Percentiles rank a stretch among this genome's conserved stretches.
phyloP scores from a whole-genome alignment of 2,329 filamentous ascomycete genomes.

The Metarhizium album region DNA sequence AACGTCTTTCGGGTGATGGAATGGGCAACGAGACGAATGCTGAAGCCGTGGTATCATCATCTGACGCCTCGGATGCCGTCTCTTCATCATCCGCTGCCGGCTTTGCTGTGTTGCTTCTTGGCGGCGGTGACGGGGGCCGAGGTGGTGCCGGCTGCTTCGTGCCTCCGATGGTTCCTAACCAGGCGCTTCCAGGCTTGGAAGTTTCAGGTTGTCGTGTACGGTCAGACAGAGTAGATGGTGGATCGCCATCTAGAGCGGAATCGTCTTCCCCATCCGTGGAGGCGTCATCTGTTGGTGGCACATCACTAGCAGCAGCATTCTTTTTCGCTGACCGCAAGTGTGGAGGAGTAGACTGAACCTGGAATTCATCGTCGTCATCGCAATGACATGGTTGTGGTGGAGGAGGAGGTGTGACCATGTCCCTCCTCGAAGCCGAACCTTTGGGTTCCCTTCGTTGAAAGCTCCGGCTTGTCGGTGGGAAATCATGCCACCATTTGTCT shows the following conservation, averaged over 20 bases:
- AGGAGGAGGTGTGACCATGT: neutral
- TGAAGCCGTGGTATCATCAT: conserved; percentile 19
- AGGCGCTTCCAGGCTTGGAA: conserved; percentile 11
- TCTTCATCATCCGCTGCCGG: conserved; percentile 22
- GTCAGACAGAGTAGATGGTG: conserved; percentile 8
- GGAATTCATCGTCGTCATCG: conserved; percentile 38
- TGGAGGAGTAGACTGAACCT: conserved; percentile 38
- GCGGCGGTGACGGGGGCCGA: conserved; percentile 10
- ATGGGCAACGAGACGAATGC: conserved; percentile 12
- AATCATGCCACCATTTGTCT: conserved; percentile 39
- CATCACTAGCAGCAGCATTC: conserved; percentile 7
- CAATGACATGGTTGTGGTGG: conserved; percentile 7
- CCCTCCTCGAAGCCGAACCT: neutral
- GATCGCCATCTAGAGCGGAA: conserved; percentile 11
- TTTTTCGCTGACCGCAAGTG: conserved; percentile 20
- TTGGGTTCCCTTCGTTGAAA: conserved; percentile 10
- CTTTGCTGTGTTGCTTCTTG: conserved; percentile 1
- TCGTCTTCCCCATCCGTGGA: conserved; percentile 24
- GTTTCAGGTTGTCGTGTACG: conserved; percentile 10
- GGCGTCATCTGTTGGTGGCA: conserved; percentile 15
- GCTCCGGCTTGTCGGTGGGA: conserved; percentile 21
- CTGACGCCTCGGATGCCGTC: conserved; percentile 32
- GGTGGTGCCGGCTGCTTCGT: conserved; percentile 19
- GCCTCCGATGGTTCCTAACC: conserved; percentile 26
- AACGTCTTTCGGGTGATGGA: conserved; percentile 13